phyloP scores from a whole-genome alignment of 768 basidiomycete species.

The Kwoniella dejecticola region DNA sequence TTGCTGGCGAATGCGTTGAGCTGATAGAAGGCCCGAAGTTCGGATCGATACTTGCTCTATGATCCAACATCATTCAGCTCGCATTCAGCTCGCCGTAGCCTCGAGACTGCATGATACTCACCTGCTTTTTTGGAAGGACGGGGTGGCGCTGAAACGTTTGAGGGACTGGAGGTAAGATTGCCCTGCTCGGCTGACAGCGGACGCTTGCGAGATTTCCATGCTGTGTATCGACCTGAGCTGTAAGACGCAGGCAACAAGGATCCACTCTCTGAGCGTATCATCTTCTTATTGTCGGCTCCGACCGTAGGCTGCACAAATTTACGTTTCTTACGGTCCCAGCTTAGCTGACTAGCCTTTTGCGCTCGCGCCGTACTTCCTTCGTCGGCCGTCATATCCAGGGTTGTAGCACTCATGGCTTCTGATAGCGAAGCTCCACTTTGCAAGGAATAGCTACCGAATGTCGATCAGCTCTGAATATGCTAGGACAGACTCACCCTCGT shows the following conservation, averaged over 20 bases:
- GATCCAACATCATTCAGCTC: too few species aligned
- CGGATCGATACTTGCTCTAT: too few species aligned
- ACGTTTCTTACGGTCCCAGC: constrained; percentile 97
- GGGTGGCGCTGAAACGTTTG: too few species aligned
- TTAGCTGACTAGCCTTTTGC: constrained; percentile 63
- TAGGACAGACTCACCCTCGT: constrained; percentile 68
- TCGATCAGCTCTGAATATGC: not conserved
- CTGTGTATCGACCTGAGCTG: constrained; percentile 89
- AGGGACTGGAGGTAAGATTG: too few species aligned
- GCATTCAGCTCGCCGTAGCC: too few species aligned
- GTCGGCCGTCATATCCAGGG: constrained; percentile 87
- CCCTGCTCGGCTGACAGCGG: too few species aligned
- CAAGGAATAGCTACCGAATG: constrained; percentile 61
- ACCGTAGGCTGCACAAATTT: constrained; percentile 82
- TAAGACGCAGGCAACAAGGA: constrained; percentile 86
- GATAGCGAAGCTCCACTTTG: constrained; percentile 77
- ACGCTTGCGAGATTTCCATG: constrained; percentile 65
- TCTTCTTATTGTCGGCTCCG: constrained; percentile 89
- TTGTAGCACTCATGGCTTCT: constrained; percentile 58
- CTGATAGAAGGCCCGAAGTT: too few species aligned
- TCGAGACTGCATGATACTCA: too few species aligned
- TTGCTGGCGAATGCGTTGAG: too few species aligned
- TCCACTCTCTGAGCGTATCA: constrained; percentile 90
- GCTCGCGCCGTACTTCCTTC: constrained; percentile 63
- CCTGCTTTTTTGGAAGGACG: too few species aligned